Percentiles rank a stretch among this genome's conserved stretches.
Conservation (phyloP, 352 stramenopile species). For the Pythium coloratum region DNA sequence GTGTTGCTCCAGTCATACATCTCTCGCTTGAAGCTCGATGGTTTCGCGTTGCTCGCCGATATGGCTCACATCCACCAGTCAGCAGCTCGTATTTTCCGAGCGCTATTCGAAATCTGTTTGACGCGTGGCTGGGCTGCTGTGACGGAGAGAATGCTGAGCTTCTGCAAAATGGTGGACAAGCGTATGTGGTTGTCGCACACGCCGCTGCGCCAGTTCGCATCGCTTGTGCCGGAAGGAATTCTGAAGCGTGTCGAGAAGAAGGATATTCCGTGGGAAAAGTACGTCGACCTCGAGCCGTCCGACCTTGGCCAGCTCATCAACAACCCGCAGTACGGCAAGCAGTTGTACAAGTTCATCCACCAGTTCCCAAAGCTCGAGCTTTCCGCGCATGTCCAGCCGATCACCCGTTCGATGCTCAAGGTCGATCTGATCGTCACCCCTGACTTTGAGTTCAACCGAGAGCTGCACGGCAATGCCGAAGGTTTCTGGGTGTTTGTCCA, state of each 20-base stretch:
- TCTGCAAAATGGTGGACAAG: conserved; percentile 99
- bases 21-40: conserved; percentile 96
- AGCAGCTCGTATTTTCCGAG: conserved; percentile 97
- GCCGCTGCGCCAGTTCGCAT: conserved; percentile 96
- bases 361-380: conserved; percentile 98
- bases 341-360: conserved; percentile 98
- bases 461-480: conserved; percentile 95
- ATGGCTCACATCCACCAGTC: conserved; percentile 99
- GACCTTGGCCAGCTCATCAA: conserved; percentile 98
- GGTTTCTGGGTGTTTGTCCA: conserved; percentile 99
- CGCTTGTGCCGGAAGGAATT: conserved; percentile 93
- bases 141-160: conserved; percentile 93
- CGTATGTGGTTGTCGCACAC: conserved; percentile 98
- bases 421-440: conserved; percentile 95
- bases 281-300: conserved; percentile 96
- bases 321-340: conserved; percentile 97
- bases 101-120: conserved; percentile 99
- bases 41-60: conserved; percentile 98
- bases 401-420: conserved; percentile 97
- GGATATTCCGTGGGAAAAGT: conserved; percentile 98
- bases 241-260: conserved; percentile 98
- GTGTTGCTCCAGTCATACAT: conserved; percentile 99
- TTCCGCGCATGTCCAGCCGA: conserved; percentile 96
- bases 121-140: conserved; percentile 94
- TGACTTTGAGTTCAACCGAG: conserved; percentile 97